Percentiles rank a stretch among this genome's conserved stretches.
Evolutionary conservation across 129 eudicot species (phyloP).

Genomic region (Flaveria linearis): DNA sequence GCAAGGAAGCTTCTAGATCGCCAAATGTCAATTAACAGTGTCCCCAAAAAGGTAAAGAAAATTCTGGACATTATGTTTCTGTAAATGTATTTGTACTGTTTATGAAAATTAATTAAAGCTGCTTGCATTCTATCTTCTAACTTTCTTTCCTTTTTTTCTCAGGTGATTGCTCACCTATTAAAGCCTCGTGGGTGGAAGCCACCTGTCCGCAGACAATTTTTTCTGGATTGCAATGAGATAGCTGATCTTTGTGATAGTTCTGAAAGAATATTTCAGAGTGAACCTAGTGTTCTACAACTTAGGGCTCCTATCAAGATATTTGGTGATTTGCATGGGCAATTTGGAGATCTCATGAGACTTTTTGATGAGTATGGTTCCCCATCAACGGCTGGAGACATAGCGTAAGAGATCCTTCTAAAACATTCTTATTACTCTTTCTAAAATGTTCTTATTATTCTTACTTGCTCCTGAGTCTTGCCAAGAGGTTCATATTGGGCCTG

Average conservation of each 20-base stretch:
- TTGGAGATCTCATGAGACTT: slow-evolving; percentile 98
- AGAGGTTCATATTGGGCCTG: background rate
- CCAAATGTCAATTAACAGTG: slow-evolving; percentile 95
- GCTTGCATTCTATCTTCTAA: background rate
- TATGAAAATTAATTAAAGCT: background rate
- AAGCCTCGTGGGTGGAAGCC: slow-evolving; percentile 99
- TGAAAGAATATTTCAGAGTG: slow-evolving; percentile 92
- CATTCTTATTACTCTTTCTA: background rate
- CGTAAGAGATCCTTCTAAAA: slow-evolving; percentile 60
- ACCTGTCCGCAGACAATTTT: slow-evolving; percentile 94
- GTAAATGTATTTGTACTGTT: background rate
- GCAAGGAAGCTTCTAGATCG: slow-evolving; percentile 96
- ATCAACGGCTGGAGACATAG: slow-evolving; percentile 95
- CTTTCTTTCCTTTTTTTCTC: background rate
- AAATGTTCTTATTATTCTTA: background rate
- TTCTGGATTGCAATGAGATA: slow-evolving; percentile 95
- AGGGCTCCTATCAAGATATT: slow-evolving; percentile 97
- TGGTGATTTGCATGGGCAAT: slow-evolving; percentile 99
- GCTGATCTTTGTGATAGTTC: slow-evolving; percentile 99
- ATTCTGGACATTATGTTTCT: slow-evolving; percentile 6
- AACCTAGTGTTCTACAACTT: slow-evolving; percentile 90
- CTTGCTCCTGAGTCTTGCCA: background rate
- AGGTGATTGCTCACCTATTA: slow-evolving; percentile 90
- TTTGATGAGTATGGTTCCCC: slow-evolving; percentile 99
- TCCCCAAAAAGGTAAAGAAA: slow-evolving; percentile 85